Evolutionary conservation across 2,329 filamentous ascomycete species (phyloP).

Genomic region (Aspergillus awamori): DNA sequence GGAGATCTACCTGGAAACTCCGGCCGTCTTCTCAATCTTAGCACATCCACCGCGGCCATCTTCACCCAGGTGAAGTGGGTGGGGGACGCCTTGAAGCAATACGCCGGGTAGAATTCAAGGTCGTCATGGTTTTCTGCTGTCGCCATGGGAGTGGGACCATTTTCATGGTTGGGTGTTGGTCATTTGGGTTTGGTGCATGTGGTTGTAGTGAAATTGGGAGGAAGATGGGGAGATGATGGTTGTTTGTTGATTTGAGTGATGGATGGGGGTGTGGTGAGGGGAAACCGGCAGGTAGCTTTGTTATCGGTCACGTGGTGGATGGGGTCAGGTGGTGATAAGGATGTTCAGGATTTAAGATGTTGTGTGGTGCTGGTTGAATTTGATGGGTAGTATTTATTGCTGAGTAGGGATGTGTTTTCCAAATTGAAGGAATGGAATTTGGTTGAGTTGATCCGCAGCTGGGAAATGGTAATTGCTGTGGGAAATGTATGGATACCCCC

Average conservation of each 20-base stretch:
- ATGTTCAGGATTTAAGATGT: too few relatives aligned
- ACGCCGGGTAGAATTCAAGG: conserved; percentile 58
- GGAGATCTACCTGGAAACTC: conserved; percentile 54
- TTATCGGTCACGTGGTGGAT: too few relatives aligned
- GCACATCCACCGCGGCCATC: conserved; percentile 59
- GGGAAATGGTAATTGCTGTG: too few relatives aligned
- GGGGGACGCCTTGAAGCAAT: conserved; percentile 62
- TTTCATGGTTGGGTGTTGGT: not conserved
- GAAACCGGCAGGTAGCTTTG: not conserved
- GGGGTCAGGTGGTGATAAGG: too few relatives aligned
- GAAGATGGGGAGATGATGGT: too few relatives aligned
- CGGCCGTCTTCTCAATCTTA: conserved; percentile 50
- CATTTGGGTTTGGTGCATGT: not conserved
- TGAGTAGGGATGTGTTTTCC: too few relatives aligned
- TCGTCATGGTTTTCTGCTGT: conserved; percentile 25
- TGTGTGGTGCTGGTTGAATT: too few relatives aligned
- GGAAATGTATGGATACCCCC: too few relatives aligned
- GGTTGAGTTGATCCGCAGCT: too few relatives aligned
- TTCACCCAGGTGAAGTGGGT: conserved; percentile 67
- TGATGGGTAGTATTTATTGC: too few relatives aligned
- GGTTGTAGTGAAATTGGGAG: too few relatives aligned
- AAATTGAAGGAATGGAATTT: too few relatives aligned
- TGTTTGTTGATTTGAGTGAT: not conserved
- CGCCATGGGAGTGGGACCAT: conserved; percentile 15
- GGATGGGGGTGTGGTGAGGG: not conserved